Base-by-base conservation (phyloP, 768 basidiomycete species). In the Pilatotrama ljubarskyi region DNA sequence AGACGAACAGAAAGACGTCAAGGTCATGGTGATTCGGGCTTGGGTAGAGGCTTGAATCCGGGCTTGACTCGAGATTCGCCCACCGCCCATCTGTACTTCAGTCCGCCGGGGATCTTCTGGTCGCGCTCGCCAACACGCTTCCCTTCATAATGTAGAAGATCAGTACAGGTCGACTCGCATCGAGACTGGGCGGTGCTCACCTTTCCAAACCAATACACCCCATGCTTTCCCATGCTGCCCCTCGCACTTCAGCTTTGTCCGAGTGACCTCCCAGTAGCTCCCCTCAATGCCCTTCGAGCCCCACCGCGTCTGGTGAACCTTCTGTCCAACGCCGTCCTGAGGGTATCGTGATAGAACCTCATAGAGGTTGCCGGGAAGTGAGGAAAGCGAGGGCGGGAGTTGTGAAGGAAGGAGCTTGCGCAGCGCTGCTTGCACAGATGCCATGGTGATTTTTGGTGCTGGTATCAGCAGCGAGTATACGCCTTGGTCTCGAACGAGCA, bases 171-270 rank as follows among this genome's bases (percentile, higher is more conserved):
- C 1, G 7, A 36, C 41, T 25, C 4, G 3, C 32, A 18, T 46
- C 20, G 13, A 17, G 8, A 8, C n/a, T n/a, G 10, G n/a, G n/a
- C 11, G 17, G 20, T 0, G 74, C 84, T 59, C 52, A 92, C 92
- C 90, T 77, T 80, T 84, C 90, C 91, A 94, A 55, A 85, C 80
- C 5, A 93, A 75, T 59, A 78, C 77, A 7, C 92, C 92, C 93
- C 93, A 94, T 17, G 84, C 91, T 71, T 87, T 92, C 2, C 92
- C 92, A 65, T 92, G 88, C 25, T 72, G 77, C 25, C 91, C 91
- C 64, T 86, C 85, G 42, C 77, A 76, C 72, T 93, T 94, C 70
- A 93, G 84, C 62, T 77, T 76, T 32, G 88, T 80, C 67, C 82
- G 78, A 3, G 91, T 92, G 41, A 94, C 80, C 36, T 82, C 71